Percentiles rank a stretch among this genome's conserved stretches.
These are phyloP conservation scores for Tetrahymena borealis DNA, from an alignment of 73 alveolate species.

Conservation along the genomic window DNA sequence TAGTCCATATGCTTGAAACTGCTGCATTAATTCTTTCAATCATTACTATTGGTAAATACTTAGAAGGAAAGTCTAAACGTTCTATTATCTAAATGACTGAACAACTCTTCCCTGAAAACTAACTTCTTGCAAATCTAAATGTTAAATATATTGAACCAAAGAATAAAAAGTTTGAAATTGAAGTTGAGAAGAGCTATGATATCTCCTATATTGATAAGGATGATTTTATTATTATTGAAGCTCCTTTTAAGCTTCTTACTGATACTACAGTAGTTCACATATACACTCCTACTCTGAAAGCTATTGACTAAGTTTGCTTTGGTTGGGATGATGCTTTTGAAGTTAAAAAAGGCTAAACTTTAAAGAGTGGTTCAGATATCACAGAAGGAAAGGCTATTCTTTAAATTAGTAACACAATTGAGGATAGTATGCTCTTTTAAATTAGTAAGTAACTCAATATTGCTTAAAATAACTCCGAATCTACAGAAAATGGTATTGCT, in stretches of 20 bases:
- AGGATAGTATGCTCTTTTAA: slow-evolving; percentile 18
- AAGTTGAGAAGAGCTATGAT: slow-evolving; percentile 17
- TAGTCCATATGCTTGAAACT: slow-evolving; percentile 68
- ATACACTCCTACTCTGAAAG: slow-evolving; percentile 17
- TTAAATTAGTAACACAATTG: slow-evolving; percentile 17
- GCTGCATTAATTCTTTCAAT: slow-evolving; percentile 65
- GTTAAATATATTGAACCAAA: slow-evolving; percentile 51
- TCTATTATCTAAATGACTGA: slow-evolving; percentile 56
- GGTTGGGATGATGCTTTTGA: slow-evolving; percentile 32
- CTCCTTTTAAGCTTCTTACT: slow-evolving; percentile 72
- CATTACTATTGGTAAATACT: slow-evolving; percentile 65
- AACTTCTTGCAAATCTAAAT: slow-evolving; percentile 51
- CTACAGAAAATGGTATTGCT: slow-evolving; percentile 46
- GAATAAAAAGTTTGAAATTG: slow-evolving; percentile 40
- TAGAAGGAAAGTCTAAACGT: slow-evolving; percentile 67
- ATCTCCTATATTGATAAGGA: slow-evolving; percentile 52
- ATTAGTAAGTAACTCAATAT: slow-evolving; percentile 26
- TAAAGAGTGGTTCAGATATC: slow-evolving; percentile 39
- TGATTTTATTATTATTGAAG: slow-evolving; percentile 64
- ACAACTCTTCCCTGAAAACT: slow-evolving; percentile 25
- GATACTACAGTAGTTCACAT: slow-evolving; percentile 71
- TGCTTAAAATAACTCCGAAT: slow-evolving; percentile 43
- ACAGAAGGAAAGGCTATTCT: slow-evolving; percentile 25
- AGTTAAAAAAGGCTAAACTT: slow-evolving; percentile 19
- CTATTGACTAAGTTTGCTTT: slow-evolving; percentile 33